phyloP scores from a whole-genome alignment of 2,329 filamentous ascomycete genomes.

The Alternaria burnsii region DNA sequence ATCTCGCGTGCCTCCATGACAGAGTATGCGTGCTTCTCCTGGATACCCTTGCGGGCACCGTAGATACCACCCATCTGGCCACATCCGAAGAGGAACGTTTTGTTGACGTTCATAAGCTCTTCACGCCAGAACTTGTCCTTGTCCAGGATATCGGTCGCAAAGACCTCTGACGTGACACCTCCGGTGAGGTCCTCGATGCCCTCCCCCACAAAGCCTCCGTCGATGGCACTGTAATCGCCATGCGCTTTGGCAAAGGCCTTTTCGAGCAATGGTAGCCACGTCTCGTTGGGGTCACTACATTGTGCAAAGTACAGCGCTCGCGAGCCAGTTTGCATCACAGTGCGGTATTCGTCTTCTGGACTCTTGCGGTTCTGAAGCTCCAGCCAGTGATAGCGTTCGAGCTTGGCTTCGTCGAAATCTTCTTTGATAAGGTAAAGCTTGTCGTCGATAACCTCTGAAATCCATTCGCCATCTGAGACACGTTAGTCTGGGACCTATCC shows the following conservation, averaged over 20 bases:
- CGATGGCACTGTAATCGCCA: constrained; percentile 78
- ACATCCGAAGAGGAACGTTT: constrained; percentile 81
- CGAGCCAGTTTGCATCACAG: constrained; percentile 76
- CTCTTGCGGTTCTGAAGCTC: constrained; percentile 76
- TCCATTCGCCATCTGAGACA: constrained; percentile 80
- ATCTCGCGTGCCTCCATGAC: constrained; percentile 68
- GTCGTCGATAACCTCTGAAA: constrained; percentile 89
- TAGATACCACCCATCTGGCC: constrained; percentile 71
- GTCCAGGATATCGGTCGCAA: constrained; percentile 76
- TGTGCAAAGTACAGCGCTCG: constrained; percentile 81
- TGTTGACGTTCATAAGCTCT: constrained; percentile 80
- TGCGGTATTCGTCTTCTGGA: constrained; percentile 72
- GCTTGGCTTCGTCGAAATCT: constrained; percentile 77
- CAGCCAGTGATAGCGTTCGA: constrained; percentile 76
- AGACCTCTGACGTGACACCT: constrained; percentile 74
- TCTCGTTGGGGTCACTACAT: constrained; percentile 79
- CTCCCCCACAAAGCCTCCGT: constrained; percentile 75
- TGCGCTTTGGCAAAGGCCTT: constrained; percentile 88
- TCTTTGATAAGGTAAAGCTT: constrained; percentile 86
- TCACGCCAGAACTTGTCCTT: constrained; percentile 85
- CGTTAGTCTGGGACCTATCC: constrained; percentile 30
- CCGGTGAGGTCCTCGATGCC: constrained; percentile 69
- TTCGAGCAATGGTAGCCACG: constrained; percentile 81
- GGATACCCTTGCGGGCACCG: constrained; percentile 60
- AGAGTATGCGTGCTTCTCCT: constrained; percentile 64